These are phyloP conservation scores for Cordyceps farinosa DNA, from an alignment of 2,329 filamentous ascomycete genomes.

Conservation along the genomic window DNA sequence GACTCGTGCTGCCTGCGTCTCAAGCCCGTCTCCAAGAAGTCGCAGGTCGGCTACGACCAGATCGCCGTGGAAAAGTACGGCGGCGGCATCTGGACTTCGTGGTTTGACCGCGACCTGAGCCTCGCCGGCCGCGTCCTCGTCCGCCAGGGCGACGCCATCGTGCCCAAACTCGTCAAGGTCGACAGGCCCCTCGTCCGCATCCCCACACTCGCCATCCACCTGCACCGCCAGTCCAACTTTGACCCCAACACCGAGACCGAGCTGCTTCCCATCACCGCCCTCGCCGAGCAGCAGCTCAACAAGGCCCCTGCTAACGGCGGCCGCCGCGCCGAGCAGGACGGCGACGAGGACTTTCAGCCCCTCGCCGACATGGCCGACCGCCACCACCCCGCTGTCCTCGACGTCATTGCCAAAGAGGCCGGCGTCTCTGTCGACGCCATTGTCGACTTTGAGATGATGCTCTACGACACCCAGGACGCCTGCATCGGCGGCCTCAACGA, in stretches of 20 bases:
- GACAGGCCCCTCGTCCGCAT: conserved; percentile 88
- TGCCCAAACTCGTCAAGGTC: conserved; percentile 83
- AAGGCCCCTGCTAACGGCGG: conserved; percentile 51
- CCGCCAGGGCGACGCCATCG: conserved; percentile 66
- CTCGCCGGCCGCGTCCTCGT: conserved; percentile 88
- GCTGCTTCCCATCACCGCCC: conserved; percentile 85
- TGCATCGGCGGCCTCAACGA: conserved; percentile 85
- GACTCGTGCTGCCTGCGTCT: conserved; percentile 89
- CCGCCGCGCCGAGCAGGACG: conserved; percentile 37
- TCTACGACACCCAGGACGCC: conserved; percentile 92
- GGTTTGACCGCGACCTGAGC: conserved; percentile 93
- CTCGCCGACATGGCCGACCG: conserved; percentile 74
- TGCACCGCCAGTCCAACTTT: conserved; percentile 82
- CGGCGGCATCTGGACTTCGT: conserved; percentile 95
- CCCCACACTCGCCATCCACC: conserved; percentile 89
- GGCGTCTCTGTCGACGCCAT: conserved; percentile 68
- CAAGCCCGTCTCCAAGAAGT: conserved; percentile 92
- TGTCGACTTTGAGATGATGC: conserved; percentile 91
- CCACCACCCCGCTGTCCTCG: conserved; percentile 83
- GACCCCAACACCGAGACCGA: conserved; percentile 97
- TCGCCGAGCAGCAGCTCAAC: conserved; percentile 86
- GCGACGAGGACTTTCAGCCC: conserved; percentile 61
- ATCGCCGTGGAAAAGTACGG: conserved; percentile 96
- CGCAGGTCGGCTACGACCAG: conserved; percentile 82
- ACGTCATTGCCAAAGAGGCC: conserved; percentile 78